Percentiles rank a stretch among this genome's conserved stretches.
These are phyloP conservation scores for Phaeolepiota aurea DNA, from an alignment of 768 basidiomycete species.

Conservation along the genomic window DNA sequence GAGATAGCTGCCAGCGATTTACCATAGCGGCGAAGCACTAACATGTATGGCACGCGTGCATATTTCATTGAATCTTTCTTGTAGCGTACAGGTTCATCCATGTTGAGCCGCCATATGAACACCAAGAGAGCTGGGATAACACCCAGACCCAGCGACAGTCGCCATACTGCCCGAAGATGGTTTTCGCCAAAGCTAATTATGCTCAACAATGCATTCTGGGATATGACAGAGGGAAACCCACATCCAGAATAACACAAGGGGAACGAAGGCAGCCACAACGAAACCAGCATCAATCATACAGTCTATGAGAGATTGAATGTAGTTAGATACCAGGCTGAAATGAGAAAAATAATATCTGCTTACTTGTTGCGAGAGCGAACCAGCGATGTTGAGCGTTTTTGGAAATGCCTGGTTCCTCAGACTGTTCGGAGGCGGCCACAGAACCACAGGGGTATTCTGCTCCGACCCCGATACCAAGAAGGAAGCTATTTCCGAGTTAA, in stretches of 20 bases:
- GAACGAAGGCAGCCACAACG: slow-evolving; percentile 72
- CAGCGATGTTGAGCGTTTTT: slow-evolving; percentile 81
- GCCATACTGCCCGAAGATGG: slow-evolving; percentile 84
- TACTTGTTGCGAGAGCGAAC: slow-evolving; percentile 87
- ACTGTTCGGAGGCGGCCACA: slow-evolving; percentile 83
- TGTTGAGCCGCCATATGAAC: slow-evolving; percentile 80
- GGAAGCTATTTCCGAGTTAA: slow-evolving; percentile 41
- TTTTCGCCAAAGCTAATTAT: slow-evolving; percentile 66
- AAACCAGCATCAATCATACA: slow-evolving; percentile 84
- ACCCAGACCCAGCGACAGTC: slow-evolving; percentile 78
- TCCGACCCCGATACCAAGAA: slow-evolving; percentile 83
- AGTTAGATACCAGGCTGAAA: background rate
- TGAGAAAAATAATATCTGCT: slow-evolving; percentile 11
- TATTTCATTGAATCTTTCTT: slow-evolving; percentile 75
- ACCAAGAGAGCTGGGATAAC: slow-evolving; percentile 72
- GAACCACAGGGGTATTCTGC: slow-evolving; percentile 90
- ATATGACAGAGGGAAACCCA: slow-evolving; percentile 23
- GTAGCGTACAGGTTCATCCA: slow-evolving; percentile 73
- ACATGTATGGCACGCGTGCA: slow-evolving; percentile 62
- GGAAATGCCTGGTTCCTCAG: slow-evolving; percentile 71
- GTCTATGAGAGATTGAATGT: slow-evolving; percentile 36
- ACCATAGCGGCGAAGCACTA: slow-evolving; percentile 80
- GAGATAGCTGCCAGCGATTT: slow-evolving; percentile 65
- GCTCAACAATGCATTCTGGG: slow-evolving; percentile 1
- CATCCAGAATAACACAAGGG: slow-evolving; percentile 87